These are phyloP conservation scores for Radiomyces spectabilis DNA, from an alignment of 192 early-diverging fungal species.

Conservation along the genomic window DNA sequence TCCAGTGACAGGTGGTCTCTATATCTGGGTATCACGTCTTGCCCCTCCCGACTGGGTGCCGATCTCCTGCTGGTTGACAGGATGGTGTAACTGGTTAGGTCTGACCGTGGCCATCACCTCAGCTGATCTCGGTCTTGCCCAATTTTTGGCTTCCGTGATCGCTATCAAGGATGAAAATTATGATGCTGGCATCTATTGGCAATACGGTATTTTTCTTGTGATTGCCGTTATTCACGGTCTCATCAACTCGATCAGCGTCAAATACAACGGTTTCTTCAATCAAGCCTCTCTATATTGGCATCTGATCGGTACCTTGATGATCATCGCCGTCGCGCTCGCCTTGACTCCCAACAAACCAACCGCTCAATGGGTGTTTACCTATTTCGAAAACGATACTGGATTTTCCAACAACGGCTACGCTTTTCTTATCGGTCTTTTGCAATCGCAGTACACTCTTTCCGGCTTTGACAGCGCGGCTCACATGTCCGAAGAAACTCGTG, in stretches of 20 bases:
- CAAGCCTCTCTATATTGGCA: slow-evolving; percentile 31
- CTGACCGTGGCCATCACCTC: slow-evolving; percentile 37
- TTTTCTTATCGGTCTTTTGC: slow-evolving; percentile 41
- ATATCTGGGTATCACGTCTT: slow-evolving; percentile 38
- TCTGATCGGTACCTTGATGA: slow-evolving; percentile 29
- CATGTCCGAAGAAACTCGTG: slow-evolving; percentile 43
- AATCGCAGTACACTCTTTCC: slow-evolving; percentile 49
- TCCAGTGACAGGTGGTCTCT: slow-evolving; percentile 35
- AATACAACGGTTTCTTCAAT: slow-evolving; percentile 38
- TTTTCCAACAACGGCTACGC: slow-evolving; percentile 38
- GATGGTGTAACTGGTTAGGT: slow-evolving; percentile 44
- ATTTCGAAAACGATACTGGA: slow-evolving; percentile 44
- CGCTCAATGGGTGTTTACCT: slow-evolving; percentile 39
- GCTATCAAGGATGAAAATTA: slow-evolving; percentile 14
- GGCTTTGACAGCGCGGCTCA: slow-evolving; percentile 37
- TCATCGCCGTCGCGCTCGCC: slow-evolving; percentile 31
- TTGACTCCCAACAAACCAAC: slow-evolving; percentile 30
- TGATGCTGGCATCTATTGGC: slow-evolving; percentile 23
- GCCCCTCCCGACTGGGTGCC: slow-evolving; percentile 34
- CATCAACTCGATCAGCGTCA: slow-evolving; percentile 40
- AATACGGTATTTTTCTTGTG: slow-evolving; percentile 39
- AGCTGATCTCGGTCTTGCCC: slow-evolving; percentile 36
- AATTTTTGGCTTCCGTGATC: slow-evolving; percentile 36
- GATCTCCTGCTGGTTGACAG: slow-evolving; percentile 44
- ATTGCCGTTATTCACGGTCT: slow-evolving; percentile 40